Evolutionary conservation across 495 filamentous ascomycete genomes (phyloP).

Genomic region (Collariella sp.): DNA sequence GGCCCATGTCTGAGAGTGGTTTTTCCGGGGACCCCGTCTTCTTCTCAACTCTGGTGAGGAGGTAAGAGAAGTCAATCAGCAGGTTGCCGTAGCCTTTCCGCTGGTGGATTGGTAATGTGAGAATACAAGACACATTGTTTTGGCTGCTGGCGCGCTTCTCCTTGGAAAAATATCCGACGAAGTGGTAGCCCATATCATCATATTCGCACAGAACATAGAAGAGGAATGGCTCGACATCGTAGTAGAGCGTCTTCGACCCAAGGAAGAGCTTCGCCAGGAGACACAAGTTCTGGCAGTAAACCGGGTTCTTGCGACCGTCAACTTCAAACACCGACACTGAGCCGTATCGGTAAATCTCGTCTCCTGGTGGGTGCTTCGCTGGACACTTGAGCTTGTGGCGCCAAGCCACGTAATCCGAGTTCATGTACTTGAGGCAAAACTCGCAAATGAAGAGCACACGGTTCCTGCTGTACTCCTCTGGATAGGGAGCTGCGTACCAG

Average conservation of each 20-base stretch:
- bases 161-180: conserved; percentile 98
- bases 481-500: conserved; percentile 98
- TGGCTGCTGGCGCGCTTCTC: conserved; percentile 92
- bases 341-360: conserved; percentile 94
- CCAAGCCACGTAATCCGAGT: conserved; percentile 95
- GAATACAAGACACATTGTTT: conserved; percentile 95
- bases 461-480: conserved; percentile 95
- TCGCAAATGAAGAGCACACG: conserved; percentile 95
- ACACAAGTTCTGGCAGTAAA: conserved; percentile 97
- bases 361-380: conserved; percentile 90
- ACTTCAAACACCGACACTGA: conserved; percentile 95
- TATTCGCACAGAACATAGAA: conserved; percentile 98
- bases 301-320: conserved; percentile 90
- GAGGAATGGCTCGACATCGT: conserved; percentile 95
- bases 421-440: conserved; percentile 99
- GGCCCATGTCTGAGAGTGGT: conserved; percentile 92
- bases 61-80: conserved; percentile 95
- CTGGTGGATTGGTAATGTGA: conserved; percentile 91
- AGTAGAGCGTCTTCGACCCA: conserved; percentile 95
- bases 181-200: conserved; percentile 88
- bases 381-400: conserved; percentile 96
- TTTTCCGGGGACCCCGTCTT: conserved; percentile 97
- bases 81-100: conserved; percentile 95
- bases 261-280: conserved; percentile 92
- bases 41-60: conserved; percentile 83